Conservation (phyloP, 305 asterid genomes). For the Solanum aculeatissimum region DNA sequence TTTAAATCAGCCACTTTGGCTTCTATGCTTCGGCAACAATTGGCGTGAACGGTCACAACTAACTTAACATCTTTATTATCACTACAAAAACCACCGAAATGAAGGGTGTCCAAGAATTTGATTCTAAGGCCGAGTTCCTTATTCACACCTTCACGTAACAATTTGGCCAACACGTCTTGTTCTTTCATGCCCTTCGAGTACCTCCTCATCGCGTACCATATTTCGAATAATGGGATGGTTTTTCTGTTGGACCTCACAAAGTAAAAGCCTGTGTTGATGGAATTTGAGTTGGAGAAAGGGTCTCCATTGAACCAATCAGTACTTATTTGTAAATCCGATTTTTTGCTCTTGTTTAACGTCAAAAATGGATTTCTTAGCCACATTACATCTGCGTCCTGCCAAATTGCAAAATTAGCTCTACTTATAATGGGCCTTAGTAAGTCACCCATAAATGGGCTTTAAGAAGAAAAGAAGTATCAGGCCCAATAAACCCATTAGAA, state of each 20-base stretch:
- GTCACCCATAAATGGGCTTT: background rate
- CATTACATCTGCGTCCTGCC: constrained; percentile 47
- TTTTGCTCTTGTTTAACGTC: constrained; percentile 10
- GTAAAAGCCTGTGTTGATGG: constrained; percentile 72
- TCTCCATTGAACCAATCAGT: constrained; percentile 30
- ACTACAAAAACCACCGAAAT: constrained; percentile 51
- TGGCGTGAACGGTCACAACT: constrained; percentile 63
- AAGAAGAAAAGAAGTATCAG: background rate
- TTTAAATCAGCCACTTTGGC: constrained; percentile 52
- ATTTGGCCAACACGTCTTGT: constrained; percentile 39
- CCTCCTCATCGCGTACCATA: constrained; percentile 32
- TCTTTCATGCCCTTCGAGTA: constrained; percentile 33
- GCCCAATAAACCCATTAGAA: background rate
- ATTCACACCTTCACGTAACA: constrained; percentile 9
- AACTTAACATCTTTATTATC: constrained; percentile 15
- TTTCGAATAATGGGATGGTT: constrained; percentile 36
- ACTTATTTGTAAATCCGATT: constrained; percentile 46
- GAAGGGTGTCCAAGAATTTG: constrained; percentile 26
- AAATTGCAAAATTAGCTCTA: background rate
- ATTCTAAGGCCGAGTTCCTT: constrained; percentile 9
- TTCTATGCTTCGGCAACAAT: constrained; percentile 47
- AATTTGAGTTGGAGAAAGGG: constrained; percentile 18
- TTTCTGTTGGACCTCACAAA: constrained; percentile 30
- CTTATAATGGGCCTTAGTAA: background rate
- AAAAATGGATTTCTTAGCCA: constrained; percentile 59